Evolutionary conservation across 768 basidiomycete genomes (phyloP).

Genomic region (Pleurotus djamor): DNA sequence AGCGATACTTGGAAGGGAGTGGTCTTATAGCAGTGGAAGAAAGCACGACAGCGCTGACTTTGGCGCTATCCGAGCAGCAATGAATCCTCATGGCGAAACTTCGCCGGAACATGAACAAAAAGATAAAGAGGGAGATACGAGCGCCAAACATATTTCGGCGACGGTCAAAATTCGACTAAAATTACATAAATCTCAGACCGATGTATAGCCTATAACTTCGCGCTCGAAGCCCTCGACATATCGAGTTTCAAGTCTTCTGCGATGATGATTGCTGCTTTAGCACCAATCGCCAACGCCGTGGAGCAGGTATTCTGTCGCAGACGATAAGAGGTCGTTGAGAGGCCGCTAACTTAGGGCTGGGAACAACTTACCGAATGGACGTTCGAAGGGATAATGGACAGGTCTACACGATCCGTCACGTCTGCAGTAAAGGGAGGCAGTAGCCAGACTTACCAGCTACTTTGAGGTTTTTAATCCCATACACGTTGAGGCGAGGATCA

Average conservation of each 20-base stretch:
- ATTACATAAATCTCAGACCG: neutral
- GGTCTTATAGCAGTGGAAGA: neutral
- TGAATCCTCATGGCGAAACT: neutral
- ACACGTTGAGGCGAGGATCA: slow-evolving; percentile 39
- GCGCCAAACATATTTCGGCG: neutral
- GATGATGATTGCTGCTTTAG: slow-evolving; percentile 46
- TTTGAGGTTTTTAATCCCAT: slow-evolving; percentile 39
- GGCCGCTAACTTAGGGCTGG: neutral
- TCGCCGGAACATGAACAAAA: neutral
- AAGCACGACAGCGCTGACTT: neutral
- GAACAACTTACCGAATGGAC: slow-evolving; percentile 23
- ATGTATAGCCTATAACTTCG: no score
- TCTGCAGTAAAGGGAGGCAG: neutral
- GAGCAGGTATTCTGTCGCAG: slow-evolving; percentile 15
- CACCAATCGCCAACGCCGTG: slow-evolving; percentile 22
- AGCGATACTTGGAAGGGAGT: neutral
- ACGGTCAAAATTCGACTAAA: no score
- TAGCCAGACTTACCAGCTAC: slow-evolving; percentile 24
- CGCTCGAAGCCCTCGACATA: no score
- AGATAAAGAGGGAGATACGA: neutral
- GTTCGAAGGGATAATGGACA: slow-evolving; percentile 37
- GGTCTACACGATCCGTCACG: slow-evolving; percentile 10
- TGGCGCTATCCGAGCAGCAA: neutral
- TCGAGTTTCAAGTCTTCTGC: slow-evolving; percentile 29
- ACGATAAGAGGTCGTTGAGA: neutral